Conservation (phyloP, 805 yeast genomes). For the Hanseniaspora pseudoguilliermondii region DNA sequence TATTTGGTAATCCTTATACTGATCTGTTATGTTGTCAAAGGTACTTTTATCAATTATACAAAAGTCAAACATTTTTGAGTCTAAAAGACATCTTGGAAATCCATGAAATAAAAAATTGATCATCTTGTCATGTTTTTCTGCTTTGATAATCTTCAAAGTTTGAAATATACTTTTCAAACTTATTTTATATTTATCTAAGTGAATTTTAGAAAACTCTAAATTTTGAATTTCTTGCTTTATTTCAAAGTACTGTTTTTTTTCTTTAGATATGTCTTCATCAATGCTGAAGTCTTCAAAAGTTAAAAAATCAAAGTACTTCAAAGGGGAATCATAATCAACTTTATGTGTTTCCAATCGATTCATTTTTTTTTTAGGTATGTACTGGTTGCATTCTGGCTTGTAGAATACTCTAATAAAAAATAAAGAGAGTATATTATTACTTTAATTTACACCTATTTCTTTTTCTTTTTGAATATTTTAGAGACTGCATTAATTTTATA, state of each 20-base stretch:
- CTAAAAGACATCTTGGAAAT: constrained; percentile 7
- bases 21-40: background rate
- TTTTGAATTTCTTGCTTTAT: background rate
- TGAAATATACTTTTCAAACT: background rate
- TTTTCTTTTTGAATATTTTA: background rate
- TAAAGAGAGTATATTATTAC: background rate
- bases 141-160: background rate
- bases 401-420: background rate
- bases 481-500: background rate
- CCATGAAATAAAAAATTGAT: constrained; percentile 4
- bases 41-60: background rate
- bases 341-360: background rate
- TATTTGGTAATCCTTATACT: background rate
- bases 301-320: background rate
- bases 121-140: background rate
- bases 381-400: background rate
- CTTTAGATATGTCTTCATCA: background rate
- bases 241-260: background rate
- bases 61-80: background rate
- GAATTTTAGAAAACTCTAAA: background rate
- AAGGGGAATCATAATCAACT: constrained; percentile 9
- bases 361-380: background rate
- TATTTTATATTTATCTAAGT: background rate
- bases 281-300: background rate
- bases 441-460: background rate